These are phyloP conservation scores for Ophiorrhiza pumila DNA, from an alignment of 257 asterid species.

Conservation along the genomic window DNA sequence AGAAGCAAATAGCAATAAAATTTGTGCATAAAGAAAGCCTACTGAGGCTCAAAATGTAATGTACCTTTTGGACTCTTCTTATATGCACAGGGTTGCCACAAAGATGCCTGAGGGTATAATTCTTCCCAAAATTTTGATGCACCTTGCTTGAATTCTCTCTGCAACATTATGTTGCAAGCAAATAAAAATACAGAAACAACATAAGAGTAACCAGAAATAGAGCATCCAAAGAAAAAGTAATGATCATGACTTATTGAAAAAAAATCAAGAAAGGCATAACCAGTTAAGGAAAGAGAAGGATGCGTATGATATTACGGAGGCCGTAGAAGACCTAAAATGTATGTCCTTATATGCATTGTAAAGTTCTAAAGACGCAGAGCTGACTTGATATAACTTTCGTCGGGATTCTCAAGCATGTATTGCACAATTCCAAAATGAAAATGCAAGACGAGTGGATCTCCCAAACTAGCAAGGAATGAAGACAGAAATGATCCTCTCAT, in stretches of 20 bases:
- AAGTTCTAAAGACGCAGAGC: too few relatives aligned
- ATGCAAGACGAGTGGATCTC: neutral
- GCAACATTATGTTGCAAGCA: neutral
- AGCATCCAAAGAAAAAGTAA: neutral
- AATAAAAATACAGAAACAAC: neutral
- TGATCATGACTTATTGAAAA: neutral
- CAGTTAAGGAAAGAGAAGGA: too few relatives aligned
- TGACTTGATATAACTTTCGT: neutral
- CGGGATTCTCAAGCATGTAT: neutral
- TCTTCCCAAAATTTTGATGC: conserved; percentile 71
- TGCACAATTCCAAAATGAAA: neutral
- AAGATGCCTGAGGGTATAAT: conserved; percentile 46
- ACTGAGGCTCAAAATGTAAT: neutral
- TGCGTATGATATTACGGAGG: too few relatives aligned
- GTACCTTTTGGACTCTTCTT: conserved; percentile 45
- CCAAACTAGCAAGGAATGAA: neutral
- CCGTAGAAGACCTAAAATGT: too few relatives aligned
- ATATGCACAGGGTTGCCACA: conserved; percentile 86
- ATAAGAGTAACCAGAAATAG: neutral
- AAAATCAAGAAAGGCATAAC: too few relatives aligned
- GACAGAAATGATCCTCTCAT: neutral
- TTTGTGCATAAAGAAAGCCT: conserved; percentile 4
- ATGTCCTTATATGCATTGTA: too few relatives aligned
- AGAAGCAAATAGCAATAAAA: neutral
- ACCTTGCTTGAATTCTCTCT: conserved; percentile 49